These are phyloP conservation scores for Arabidopsis arenosa DNA, from an alignment of 345 rosid species.

Conservation along the genomic window DNA sequence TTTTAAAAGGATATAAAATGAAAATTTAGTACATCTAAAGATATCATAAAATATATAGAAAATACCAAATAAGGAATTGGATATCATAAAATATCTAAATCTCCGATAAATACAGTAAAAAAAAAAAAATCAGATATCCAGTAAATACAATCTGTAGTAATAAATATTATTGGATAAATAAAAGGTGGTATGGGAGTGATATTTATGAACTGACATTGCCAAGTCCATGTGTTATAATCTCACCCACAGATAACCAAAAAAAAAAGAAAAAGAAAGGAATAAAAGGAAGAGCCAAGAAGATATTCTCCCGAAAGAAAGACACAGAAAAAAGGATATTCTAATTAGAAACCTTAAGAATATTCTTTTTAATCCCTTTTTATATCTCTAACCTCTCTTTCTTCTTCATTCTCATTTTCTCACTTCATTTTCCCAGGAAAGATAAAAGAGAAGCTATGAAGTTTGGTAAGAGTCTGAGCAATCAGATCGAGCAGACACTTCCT, in stretches of 20 bases:
- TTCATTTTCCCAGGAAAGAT: background rate
- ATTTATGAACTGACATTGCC: constrained; percentile 12
- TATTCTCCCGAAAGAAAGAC: constrained; percentile 38
- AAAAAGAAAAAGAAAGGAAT: background rate
- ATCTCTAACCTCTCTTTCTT: constrained; percentile 5
- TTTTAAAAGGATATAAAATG: no score
- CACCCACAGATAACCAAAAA: constrained; percentile 9
- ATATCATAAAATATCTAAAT: no score
- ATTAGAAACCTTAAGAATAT: constrained; percentile 46
- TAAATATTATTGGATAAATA: no score
- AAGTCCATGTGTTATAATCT: constrained; percentile 27
- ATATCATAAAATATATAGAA: no score
- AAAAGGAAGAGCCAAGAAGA: constrained; percentile 22
- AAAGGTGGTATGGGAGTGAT: background rate
- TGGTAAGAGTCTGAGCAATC: constrained; percentile 94
- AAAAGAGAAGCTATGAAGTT: constrained; percentile 63
- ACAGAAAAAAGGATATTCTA: constrained; percentile 39
- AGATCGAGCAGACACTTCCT: constrained; percentile 94
- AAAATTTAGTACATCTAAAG: no score
- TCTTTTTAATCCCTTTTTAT: constrained; percentile 18
- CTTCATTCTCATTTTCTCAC: constrained; percentile 25
- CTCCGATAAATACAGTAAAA: no score
- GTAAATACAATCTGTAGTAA: background rate
- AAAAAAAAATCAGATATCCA: background rate
- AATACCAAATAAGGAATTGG: no score